phyloP scores from a whole-genome alignment of 139 green algal species.

The Chara braunii region DNA sequence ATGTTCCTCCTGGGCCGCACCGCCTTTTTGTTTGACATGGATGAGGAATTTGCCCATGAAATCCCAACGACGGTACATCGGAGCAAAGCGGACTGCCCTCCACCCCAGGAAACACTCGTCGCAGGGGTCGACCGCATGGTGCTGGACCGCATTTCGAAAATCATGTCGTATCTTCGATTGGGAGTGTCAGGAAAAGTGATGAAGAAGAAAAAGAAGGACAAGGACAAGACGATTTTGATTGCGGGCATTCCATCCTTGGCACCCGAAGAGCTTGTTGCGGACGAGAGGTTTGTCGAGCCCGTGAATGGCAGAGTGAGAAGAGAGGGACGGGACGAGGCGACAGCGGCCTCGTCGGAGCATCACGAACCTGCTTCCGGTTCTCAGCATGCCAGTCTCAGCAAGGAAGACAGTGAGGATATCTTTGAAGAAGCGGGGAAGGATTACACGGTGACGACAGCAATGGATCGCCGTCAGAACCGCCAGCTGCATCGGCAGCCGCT shows the following conservation, averaged over 20 bases:
- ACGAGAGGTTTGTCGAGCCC: too few relatives aligned
- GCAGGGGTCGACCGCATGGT: constrained; percentile 38
- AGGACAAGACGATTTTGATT: constrained; percentile 15
- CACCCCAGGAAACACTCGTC: constrained; percentile 23
- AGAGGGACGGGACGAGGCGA: too few relatives aligned
- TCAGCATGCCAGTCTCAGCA: background rate
- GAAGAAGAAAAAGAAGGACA: constrained; percentile 62
- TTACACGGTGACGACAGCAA: constrained; percentile 63
- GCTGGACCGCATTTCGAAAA: constrained; percentile 69
- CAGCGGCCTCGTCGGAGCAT: too few relatives aligned
- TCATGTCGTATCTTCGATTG: constrained; percentile 78
- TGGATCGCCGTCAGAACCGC: too few relatives aligned
- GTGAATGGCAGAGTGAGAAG: too few relatives aligned
- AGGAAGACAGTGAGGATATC: constrained; percentile 75
- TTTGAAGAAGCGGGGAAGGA: constrained; percentile 83
- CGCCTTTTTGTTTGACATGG: constrained; percentile 80
- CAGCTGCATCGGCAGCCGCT: too few relatives aligned
- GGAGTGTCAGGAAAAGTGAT: constrained; percentile 36
- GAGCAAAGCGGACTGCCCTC: constrained; percentile 79
- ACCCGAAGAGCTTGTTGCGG: background rate
- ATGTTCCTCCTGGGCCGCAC: constrained; percentile 67
- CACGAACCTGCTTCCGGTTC: background rate
- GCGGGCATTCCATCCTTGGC: background rate
- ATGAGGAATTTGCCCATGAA: constrained; percentile 42
- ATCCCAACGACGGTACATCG: constrained; percentile 78